Evolutionary conservation across 108 stramenopile genomes (phyloP).

Genomic region (Cylindrotheca closterium): DNA sequence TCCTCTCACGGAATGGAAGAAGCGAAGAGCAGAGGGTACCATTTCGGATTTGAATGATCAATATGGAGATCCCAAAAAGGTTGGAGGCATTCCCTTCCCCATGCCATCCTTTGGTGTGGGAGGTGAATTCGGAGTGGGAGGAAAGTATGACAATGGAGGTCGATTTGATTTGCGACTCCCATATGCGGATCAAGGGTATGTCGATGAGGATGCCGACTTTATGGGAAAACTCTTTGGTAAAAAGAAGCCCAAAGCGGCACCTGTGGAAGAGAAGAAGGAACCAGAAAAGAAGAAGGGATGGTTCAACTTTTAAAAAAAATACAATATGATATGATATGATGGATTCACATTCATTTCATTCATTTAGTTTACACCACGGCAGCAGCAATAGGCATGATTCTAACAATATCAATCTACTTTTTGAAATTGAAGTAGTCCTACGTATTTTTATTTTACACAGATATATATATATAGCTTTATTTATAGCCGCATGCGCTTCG

Average conservation of each 20-base stretch:
- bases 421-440: too few species aligned
- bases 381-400: too few species aligned
- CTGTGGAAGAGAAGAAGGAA: slow-evolving; percentile 1
- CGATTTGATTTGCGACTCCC: slow-evolving; percentile 93
- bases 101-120: slow-evolving; percentile 86
- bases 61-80: slow-evolving; percentile 78
- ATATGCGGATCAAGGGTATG: slow-evolving; percentile 94
- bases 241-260: slow-evolving; percentile 50
- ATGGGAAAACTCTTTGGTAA: slow-evolving; percentile 74
- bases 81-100: slow-evolving; percentile 88
- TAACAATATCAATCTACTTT: too few species aligned
- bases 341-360: too few species aligned
- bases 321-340: too few species aligned
- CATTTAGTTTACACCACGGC: too few species aligned
- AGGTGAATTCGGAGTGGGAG: slow-evolving; percentile 89
- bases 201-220: slow-evolving; percentile 80
- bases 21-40: slow-evolving; percentile 65
- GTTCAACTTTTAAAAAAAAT: not conserved
- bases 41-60: slow-evolving; percentile 86
- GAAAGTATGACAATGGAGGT: slow-evolving; percentile 95
- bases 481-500: too few species aligned
- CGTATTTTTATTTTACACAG: too few species aligned
- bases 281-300: slow-evolving; percentile 28
- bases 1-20: slow-evolving; percentile 86
- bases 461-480: too few species aligned